Evolutionary conservation across 345 rosid species (phyloP), one percentile per base, ranked within the genome.

Genomic region (Eutrema heterophyllum): DNA sequence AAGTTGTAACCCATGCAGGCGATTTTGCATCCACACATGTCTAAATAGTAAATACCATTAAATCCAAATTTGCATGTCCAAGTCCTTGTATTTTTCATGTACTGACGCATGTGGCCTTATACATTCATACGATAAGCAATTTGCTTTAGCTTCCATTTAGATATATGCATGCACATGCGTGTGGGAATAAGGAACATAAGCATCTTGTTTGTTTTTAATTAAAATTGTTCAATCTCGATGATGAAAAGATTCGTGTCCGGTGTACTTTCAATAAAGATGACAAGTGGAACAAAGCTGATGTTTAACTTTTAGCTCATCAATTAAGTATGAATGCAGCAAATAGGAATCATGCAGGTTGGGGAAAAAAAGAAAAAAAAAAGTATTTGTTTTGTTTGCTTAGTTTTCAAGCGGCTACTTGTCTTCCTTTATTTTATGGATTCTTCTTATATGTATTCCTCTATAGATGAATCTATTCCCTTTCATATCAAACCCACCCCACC

Each of bases 1-100:
- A 64, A 73, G 71, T 66, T 63, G 67, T 67, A 74, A 50, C 7
- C 54, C 73, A 74, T 67, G 78, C 73, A 74, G n/a, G 29, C 68
- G 27, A 49, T 50, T 58, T 67, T 38, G 67, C 32, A 39, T 32
- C 12, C 54, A 50, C 67, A 66, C 73, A 67, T 67, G 52, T 74
- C 67, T 67, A 51, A 21, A 41, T 36, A 64, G 54, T 67, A 51
- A 21, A 41, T 36, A 64, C 63, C 6, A 43, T 53, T 2, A 26
- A 9, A 35, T 64, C 39, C 30, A 44, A 54, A 15, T 67, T 48
- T 58, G 61, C 16, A 48, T 27, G 41, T 64, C 32, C n/a, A 26
- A 55, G 27, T 54, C 64, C 64, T 73, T 15, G 4, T 35, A 73
- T 44, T 33, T 53, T 7, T 21, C 10, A 44, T 51, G 45, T 43